Conservation (phyloP, 139 green algal species). For the Chlorella sorokiniana region DNA sequence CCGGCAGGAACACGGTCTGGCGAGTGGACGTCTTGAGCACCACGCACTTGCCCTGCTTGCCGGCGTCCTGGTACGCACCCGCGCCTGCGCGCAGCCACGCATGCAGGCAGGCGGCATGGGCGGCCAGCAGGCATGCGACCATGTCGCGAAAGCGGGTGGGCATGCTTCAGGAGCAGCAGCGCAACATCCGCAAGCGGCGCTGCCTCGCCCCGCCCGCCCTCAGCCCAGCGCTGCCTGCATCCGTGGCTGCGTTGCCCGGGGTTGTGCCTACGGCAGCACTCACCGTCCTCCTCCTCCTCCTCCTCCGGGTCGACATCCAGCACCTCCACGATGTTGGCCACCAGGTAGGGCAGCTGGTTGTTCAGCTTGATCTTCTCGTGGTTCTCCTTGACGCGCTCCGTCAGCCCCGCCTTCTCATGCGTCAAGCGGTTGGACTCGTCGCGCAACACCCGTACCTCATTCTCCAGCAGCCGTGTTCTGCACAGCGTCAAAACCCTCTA, state of each 20-base stretch:
- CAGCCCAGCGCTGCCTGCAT: neutral
- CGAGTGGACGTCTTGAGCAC: slow-evolving; percentile 98
- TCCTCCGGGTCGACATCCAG: slow-evolving; percentile 93
- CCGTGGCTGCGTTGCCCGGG: neutral
- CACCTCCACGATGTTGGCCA: slow-evolving; percentile 97
- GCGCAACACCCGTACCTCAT: slow-evolving; percentile 96
- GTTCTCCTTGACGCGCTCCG: slow-evolving; percentile 91
- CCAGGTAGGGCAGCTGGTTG: slow-evolving; percentile 98
- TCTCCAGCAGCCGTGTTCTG: slow-evolving; percentile 90
- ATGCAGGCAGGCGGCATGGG: too few species aligned
- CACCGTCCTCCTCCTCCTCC: slow-evolving; percentile 79
- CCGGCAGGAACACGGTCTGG: slow-evolving; percentile 98
- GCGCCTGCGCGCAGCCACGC: slow-evolving; percentile 6
- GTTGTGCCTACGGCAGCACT: neutral
- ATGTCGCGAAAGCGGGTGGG: slow-evolving; percentile 62
- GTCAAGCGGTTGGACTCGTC: slow-evolving; percentile 89
- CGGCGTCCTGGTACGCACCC: slow-evolving; percentile 85
- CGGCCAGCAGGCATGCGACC: too few species aligned
- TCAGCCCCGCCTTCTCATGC: slow-evolving; percentile 80
- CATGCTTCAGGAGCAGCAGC: too few species aligned
- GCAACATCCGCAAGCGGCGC: too few species aligned
- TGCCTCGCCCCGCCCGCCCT: too few species aligned
- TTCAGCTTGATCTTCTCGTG: slow-evolving; percentile 99
- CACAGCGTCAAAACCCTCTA: neutral
- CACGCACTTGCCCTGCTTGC: slow-evolving; percentile 93